Evolutionary conservation across 2,329 filamentous ascomycete species (phyloP), one percentile per base, ranked within the genome.

Genomic region (Raffaelea deltoideospora): DNA sequence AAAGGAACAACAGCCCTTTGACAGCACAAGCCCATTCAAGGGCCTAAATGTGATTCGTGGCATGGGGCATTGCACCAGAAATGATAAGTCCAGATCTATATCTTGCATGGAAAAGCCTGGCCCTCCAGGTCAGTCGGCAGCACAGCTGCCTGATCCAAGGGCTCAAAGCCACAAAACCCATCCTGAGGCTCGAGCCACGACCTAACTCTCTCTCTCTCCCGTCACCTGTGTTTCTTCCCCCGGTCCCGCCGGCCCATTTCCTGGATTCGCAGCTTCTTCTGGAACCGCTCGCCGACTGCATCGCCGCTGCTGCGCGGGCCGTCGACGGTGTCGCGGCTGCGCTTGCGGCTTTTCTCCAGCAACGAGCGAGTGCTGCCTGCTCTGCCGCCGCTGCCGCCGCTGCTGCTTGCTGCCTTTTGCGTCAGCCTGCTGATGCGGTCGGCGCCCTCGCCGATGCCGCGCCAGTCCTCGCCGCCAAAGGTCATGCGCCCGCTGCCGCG

Each of bases 391-490:
- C 64, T 15, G 24, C 69, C 66, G 33, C 65, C 54, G 46, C 64
- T 64, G 34, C 65, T 54, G 46, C 65, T 64, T 28, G 65, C 63
- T 41, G 65, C 65, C 55, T 76, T 83, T 56, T 74, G 75, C 7
- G 87, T 95, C 50, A 94, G 63, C 43, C 77, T 69, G 48, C 86
- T 79, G 56, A 95, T 94, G 31, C 88, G 70, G 58, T 94, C 84
- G 35, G 87, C 72, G 8, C 86, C 85, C 53, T 87, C 79, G 39
- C 83, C 84, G 31, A 98, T 63, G 20, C 80, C 77, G 44, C 79
- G 73, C 84, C 86, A 96, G 53, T 96, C 90, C 59, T 96, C 90
- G 35, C 90, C 90, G 43, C 88, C 88, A 59, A 74, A 76, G 48
- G 62, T 60, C 82, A 95, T 57, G 66, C 76, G 59, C 49, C 61